Conservation (phyloP, 2,329 filamentous ascomycete genomes). For the Whalleya microplaca region DNA sequence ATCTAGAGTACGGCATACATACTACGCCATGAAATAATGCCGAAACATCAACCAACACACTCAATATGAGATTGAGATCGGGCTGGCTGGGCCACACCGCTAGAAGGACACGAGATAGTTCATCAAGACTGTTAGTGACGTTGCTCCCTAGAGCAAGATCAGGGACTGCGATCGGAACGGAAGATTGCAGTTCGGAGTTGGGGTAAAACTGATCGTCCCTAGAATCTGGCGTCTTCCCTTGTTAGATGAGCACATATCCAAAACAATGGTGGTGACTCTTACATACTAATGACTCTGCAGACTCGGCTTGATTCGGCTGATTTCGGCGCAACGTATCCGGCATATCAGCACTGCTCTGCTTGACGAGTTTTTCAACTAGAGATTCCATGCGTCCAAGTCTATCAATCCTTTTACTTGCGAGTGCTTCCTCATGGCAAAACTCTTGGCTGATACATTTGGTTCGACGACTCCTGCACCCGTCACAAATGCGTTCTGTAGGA, state of each 20-base stretch:
- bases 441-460: constrained; percentile 53
- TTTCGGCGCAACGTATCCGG: neutral
- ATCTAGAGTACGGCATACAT: constrained; percentile 36
- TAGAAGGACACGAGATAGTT: constrained; percentile 38
- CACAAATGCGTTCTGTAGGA: constrained; percentile 44
- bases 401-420: constrained; percentile 29
- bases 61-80: constrained; percentile 43
- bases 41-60: constrained; percentile 35
- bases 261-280: neutral
- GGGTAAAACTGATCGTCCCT: too few relatives aligned
- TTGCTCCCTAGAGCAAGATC: constrained; percentile 3
- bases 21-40: constrained; percentile 42
- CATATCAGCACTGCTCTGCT: constrained; percentile 1
- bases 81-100: constrained; percentile 43
- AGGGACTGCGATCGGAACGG: neutral
- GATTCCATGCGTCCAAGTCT: constrained; percentile 43
- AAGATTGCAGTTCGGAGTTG: neutral
- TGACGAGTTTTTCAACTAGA: constrained; percentile 37
- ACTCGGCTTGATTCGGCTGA: neutral
- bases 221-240: constrained; percentile 1
- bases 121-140: constrained; percentile 16
- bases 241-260: neutral
- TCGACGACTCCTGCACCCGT: constrained; percentile 49
- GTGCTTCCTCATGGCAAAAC: constrained; percentile 41
- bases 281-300: neutral